Base-by-base conservation (phyloP, 345 rosid genomes). In the Chamaenerion angustifolium region DNA sequence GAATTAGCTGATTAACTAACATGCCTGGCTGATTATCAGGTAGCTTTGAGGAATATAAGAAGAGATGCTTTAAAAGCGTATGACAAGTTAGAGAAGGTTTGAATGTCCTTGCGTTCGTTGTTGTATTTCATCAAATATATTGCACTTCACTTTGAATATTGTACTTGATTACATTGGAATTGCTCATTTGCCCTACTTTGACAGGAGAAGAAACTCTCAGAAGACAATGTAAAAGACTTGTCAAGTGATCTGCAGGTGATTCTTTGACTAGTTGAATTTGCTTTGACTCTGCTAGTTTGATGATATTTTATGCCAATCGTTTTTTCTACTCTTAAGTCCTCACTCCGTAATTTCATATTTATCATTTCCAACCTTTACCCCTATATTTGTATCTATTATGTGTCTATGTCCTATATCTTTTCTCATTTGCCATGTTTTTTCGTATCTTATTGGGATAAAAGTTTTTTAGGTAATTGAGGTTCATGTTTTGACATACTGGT, bases 141-240 rank as follows among this genome's bases (percentile, higher is more conserved):
- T 46, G 27, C 8, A 25, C 31, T 16, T 21, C 13, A 27, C 47
- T 42, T 55, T 12, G 5, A 1, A 46, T 55, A 10, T 18, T 27
- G 17, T 16, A 43, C 46, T 8, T 23, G 50, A 16, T 56, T 18
- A 45, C 57, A 25, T 56, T 45, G 16, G 48, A 15, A 21, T 8
- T 21, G 43, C 16, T 1, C 4, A 35, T 44, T 47, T 47, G 25
- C 11, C 12, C 37, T 12, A 21, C 25, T 21, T 21, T 21, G 25
- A 21, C 70, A 90, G 98, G 96, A 90, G 61, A 90, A 86, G 68
- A 86, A 90, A 78, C 89, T 90, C 10, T 90, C 98, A 12, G 98
- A 90, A 74, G 98, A 90, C 79, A 90, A 86, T 55, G 83, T 76
- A 69, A 90, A 83, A 68, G 98, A 81, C 76, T 71, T 86, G 58